Conservation (phyloP, 257 asterid species). For the Scutellaria minor region DNA sequence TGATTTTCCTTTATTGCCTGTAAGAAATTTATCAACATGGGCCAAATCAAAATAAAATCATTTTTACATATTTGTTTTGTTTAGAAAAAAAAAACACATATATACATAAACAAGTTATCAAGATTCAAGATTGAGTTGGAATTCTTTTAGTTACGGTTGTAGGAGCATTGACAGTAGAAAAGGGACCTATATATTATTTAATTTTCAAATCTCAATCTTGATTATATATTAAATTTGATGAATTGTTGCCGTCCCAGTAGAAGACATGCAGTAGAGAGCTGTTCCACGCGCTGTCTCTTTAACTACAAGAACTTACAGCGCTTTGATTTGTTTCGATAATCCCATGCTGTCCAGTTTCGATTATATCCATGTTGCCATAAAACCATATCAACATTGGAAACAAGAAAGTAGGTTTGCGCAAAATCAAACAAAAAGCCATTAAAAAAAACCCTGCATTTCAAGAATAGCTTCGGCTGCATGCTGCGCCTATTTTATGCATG, state of each 20-base stretch:
- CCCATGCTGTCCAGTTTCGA: conserved; percentile 43
- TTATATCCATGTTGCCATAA: conserved; percentile 39
- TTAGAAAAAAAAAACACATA: too few species aligned
- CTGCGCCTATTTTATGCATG: conserved; percentile 24
- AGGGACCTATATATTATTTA: conserved; percentile 5
- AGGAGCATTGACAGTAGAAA: conserved; percentile 3
- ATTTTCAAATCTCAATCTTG: not conserved
- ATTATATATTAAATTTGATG: conserved; percentile 10
- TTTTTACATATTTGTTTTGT: too few species aligned
- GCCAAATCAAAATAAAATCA: too few species aligned
- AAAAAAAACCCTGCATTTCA: not conserved
- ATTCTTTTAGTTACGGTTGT: conserved; percentile 16
- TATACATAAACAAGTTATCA: too few species aligned
- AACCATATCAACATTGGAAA: conserved; percentile 14
- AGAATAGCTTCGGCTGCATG: conserved; percentile 14
- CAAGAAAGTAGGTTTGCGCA: conserved; percentile 21
- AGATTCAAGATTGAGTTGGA: not conserved
- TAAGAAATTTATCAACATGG: not conserved
- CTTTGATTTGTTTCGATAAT: conserved; percentile 38
- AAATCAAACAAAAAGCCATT: not conserved
- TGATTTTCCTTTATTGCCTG: too few species aligned
- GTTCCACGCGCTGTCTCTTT: conserved; percentile 17
- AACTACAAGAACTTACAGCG: conserved; percentile 12
- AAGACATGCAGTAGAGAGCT: conserved; percentile 26
- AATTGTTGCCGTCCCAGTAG: conserved; percentile 39